Conservation (phyloP, 192 early-diverging fungal species). For the Pecoramyces ruminantium region DNA sequence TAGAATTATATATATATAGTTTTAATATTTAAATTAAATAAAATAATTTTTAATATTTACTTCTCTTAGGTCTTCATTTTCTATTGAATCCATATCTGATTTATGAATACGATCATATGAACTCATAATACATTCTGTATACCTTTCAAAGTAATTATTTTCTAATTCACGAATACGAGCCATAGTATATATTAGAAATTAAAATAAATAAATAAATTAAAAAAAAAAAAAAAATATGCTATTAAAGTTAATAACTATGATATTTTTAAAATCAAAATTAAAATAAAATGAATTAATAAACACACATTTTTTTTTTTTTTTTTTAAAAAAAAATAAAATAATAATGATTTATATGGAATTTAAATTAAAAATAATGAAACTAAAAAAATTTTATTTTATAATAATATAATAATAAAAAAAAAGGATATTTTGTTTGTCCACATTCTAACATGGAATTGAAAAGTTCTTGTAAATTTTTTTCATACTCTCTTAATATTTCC, state of each 20-base stretch:
- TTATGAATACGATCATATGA: conserved; percentile 36
- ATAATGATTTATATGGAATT: too few relatives aligned
- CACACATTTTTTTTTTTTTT: too few relatives aligned
- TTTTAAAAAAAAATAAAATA: too few relatives aligned
- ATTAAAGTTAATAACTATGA: not conserved
- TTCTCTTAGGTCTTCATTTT: conserved; percentile 23
- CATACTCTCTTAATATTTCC: conserved; percentile 43
- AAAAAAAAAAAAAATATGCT: not conserved
- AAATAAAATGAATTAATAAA: too few relatives aligned
- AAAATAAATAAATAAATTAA: not conserved
- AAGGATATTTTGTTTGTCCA: conserved; percentile 12
- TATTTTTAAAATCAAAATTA: too few relatives aligned
- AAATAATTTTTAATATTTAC: conserved; percentile 1
- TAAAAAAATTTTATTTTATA: too few relatives aligned
- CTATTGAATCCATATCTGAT: conserved; percentile 29
- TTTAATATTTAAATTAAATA: not conserved
- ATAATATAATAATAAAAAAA: not conserved
- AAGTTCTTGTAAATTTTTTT: conserved; percentile 38
- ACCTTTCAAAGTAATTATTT: conserved; percentile 37
- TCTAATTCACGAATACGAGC: conserved; percentile 35
- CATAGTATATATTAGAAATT: conserved; percentile 8
- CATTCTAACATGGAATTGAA: conserved; percentile 22
- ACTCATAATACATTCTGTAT: conserved; percentile 25
- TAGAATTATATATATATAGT: not conserved
- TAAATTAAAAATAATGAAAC: too few relatives aligned